These are phyloP conservation scores for Fonsecaea erecta DNA, from an alignment of 2,329 filamentous ascomycete genomes.

Conservation along the genomic window DNA sequence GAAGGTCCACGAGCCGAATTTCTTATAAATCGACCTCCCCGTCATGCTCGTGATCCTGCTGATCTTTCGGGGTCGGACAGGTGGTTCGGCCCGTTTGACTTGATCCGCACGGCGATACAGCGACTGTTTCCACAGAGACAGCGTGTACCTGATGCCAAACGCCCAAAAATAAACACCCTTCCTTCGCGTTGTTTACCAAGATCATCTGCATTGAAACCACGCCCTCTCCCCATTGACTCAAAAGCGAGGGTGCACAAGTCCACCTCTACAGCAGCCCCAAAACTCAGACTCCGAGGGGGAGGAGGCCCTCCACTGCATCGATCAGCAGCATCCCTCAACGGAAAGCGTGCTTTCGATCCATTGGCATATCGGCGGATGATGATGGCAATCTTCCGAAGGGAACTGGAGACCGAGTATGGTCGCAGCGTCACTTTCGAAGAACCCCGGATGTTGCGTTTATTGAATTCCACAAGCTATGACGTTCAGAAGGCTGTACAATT, in stretches of 20 bases:
- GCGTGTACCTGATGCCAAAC: background rate
- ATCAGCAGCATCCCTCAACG: background rate
- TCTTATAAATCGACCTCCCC: constrained; percentile 33
- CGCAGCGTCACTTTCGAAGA: background rate
- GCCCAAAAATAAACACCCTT: background rate
- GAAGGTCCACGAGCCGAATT: constrained; percentile 28
- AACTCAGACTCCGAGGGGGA: constrained; percentile 20
- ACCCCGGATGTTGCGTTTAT: background rate
- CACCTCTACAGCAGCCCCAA: background rate
- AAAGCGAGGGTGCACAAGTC: constrained; percentile 20
- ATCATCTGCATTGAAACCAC: background rate
- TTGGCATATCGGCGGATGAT: background rate
- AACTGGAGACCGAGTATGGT: background rate
- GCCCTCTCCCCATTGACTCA: constrained; percentile 8
- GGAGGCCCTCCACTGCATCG: background rate
- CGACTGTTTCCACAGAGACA: constrained; percentile 9
- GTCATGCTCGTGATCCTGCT: constrained; percentile 27
- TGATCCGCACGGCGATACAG: constrained; percentile 6
- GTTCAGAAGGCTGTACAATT: background rate
- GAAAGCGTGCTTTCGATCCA: constrained; percentile 2
- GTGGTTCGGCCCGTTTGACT: constrained; percentile 11
- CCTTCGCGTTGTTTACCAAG: background rate
- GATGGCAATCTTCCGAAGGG: background rate
- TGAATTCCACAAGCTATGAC: constrained; percentile 11
- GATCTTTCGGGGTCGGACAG: constrained; percentile 5